Conservation (phyloP, 805 yeast species). For the Candida hungchunana region DNA sequence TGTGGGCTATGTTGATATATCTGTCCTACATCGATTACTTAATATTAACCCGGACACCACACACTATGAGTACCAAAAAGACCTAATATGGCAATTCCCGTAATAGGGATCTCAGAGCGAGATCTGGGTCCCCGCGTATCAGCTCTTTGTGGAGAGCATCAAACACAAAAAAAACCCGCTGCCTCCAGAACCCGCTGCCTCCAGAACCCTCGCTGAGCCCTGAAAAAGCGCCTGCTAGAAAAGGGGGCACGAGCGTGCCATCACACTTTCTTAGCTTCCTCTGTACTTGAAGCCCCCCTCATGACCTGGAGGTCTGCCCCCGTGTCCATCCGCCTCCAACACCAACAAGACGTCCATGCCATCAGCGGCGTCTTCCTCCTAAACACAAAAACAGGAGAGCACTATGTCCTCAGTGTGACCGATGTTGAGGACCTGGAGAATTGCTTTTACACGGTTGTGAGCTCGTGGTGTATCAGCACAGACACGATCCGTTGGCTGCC, state of each 20-base stretch:
- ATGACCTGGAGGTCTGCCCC: constrained; percentile 24
- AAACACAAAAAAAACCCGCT: background rate
- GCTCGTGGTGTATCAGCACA: constrained; percentile 19
- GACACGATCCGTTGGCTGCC: constrained; percentile 13
- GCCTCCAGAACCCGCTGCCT: background rate
- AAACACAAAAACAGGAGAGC: constrained; percentile 9
- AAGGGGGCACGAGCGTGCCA: too few species aligned
- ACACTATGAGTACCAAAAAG: background rate
- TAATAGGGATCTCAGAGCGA: constrained; percentile 6
- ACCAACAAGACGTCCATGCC: constrained; percentile 12
- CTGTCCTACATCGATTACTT: too few species aligned
- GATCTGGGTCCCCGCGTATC: background rate
- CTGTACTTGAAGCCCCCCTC: background rate
- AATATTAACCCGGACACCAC: background rate
- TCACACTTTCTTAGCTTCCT: background rate
- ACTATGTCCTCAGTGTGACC: constrained; percentile 19
- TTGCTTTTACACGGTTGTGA: constrained; percentile 14
- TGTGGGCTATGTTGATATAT: too few species aligned
- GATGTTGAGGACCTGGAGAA: constrained; percentile 15
- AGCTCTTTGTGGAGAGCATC: constrained; percentile 8
- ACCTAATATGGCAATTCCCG: constrained; percentile 1
- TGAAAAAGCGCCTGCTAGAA: too few species aligned
- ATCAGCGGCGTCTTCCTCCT: constrained; percentile 23
- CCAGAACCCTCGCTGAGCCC: too few species aligned
- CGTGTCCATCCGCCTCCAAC: constrained; percentile 23